Percentiles rank a stretch among this genome's conserved stretches.
These are phyloP conservation scores for Hymenoscyphus albidus DNA, from an alignment of 2,329 filamentous ascomycete species.

Conservation along the genomic window DNA sequence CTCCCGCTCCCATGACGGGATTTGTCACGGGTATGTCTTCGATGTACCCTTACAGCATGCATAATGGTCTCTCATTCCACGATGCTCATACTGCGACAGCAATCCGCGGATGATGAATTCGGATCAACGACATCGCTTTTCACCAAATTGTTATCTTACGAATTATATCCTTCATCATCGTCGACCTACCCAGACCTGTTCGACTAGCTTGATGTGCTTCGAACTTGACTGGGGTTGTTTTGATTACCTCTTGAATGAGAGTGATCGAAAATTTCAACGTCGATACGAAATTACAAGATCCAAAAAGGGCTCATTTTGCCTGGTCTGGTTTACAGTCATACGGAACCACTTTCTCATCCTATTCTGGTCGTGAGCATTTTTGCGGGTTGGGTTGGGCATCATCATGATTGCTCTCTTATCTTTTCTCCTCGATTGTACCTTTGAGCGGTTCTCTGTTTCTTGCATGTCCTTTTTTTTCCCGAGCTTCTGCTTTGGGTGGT, in stretches of 20 bases:
- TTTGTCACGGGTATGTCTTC: slow-evolving; percentile 46
- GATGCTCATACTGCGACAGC: slow-evolving; percentile 37
- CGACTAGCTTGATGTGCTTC: slow-evolving; percentile 1
- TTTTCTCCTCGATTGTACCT: slow-evolving; percentile 22
- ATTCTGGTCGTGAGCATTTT: slow-evolving; percentile 27
- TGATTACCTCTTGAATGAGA: slow-evolving; percentile 33
- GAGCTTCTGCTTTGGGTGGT: slow-evolving; percentile 1
- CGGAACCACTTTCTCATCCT: slow-evolving; percentile 14
- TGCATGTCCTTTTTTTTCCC: slow-evolving; percentile 30
- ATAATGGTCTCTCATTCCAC: slow-evolving; percentile 34
- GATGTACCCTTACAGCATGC: slow-evolving; percentile 35
- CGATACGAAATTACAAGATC: background rate
- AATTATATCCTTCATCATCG: slow-evolving; percentile 1
- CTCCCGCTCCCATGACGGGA: slow-evolving; percentile 44
- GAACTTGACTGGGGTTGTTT: slow-evolving; percentile 7
- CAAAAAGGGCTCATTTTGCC: slow-evolving; percentile 2
- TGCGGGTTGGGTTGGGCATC: slow-evolving; percentile 23
- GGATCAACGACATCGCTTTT: background rate
- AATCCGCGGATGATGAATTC: slow-evolving; percentile 32
- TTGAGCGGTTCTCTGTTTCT: slow-evolving; percentile 28
- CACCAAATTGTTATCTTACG: slow-evolving; percentile 13
- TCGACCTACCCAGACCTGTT: background rate
- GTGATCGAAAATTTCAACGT: slow-evolving; percentile 17
- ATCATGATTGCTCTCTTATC: slow-evolving; percentile 14
- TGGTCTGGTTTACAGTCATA: slow-evolving; percentile 13